Evolutionary conservation across 2,329 filamentous ascomycete genomes (phyloP).

Genomic region (Colletotrichum camelliae): DNA sequence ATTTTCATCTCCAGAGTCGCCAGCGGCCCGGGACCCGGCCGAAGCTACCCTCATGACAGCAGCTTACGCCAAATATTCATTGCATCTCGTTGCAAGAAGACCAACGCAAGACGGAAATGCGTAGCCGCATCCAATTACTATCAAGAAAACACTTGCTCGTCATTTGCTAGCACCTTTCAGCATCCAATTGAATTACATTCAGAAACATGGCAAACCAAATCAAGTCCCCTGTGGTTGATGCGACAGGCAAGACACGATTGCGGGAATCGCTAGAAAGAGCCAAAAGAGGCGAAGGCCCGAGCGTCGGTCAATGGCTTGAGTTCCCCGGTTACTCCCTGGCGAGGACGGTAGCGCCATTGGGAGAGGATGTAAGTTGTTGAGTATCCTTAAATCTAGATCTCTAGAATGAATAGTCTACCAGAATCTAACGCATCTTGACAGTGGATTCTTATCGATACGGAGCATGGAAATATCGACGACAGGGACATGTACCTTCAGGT

Average conservation of each 20-base stretch:
- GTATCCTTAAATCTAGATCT: neutral
- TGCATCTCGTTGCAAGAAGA: neutral
- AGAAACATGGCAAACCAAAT: constrained; percentile 19
- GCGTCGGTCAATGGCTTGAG: constrained; percentile 35
- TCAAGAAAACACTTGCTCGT: neutral
- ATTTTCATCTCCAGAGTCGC: neutral
- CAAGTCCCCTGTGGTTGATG: constrained; percentile 26
- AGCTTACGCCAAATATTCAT: neutral
- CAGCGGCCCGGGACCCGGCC: neutral
- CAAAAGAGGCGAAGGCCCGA: constrained; percentile 29
- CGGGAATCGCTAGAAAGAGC: constrained; percentile 32
- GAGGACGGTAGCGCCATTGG: constrained; percentile 31
- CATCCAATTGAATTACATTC: no score
- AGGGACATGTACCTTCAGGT: constrained; percentile 3
- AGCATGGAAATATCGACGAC: neutral
- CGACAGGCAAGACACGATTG: constrained; percentile 34
- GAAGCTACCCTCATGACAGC: neutral
- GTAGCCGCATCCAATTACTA: neutral
- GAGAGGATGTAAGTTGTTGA: constrained; percentile 31
- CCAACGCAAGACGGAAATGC: neutral
- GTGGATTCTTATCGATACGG: constrained; percentile 1
- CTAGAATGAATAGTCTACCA: neutral
- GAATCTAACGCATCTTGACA: neutral
- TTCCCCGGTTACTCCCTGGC: constrained; percentile 36
- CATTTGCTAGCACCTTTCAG: neutral